Evolutionary conservation across 2,329 filamentous ascomycete species (phyloP).

Genomic region (Calcarisporium arbuscula): DNA sequence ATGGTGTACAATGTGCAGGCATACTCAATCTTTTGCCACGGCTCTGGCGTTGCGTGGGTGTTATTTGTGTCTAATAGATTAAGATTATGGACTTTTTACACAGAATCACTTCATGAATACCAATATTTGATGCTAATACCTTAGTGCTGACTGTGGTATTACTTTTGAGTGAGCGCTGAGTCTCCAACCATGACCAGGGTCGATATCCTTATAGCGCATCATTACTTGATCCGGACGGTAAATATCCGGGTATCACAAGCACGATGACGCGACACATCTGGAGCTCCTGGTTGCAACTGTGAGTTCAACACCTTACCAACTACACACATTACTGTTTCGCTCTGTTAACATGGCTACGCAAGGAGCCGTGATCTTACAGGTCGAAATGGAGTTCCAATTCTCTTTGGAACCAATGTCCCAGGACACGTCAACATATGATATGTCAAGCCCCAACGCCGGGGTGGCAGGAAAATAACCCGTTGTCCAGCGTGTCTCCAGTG

Average conservation of each 20-base stretch:
- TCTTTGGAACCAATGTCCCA: slow-evolving; percentile 11
- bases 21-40: no score
- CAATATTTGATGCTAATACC: no score
- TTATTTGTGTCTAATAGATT: no score
- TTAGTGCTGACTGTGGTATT: no score
- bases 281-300: no score
- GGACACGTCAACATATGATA: slow-evolving; percentile 13
- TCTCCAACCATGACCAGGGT: neutral
- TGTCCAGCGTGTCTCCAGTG: slow-evolving; percentile 18
- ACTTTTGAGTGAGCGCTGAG: no score
- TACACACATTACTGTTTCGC: no score
- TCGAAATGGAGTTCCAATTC: slow-evolving; percentile 14
- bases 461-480: slow-evolving; percentile 35
- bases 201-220: neutral
- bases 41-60: no score
- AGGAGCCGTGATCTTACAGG: slow-evolving; percentile 12
- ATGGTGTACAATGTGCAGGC: no score
- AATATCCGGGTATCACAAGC: slow-evolving; percentile 4
- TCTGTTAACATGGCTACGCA: slow-evolving; percentile 16
- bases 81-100: no score
- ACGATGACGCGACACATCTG: slow-evolving; percentile 10
- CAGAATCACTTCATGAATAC: no score
- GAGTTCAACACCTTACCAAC: no score
- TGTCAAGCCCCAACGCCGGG: slow-evolving; percentile 48
- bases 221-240: neutral